Evolutionary conservation across 78 protist genomes (phyloP), one percentile per base, ranked within the genome.

Genomic region (Planoprotostelium fungivorum): DNA sequence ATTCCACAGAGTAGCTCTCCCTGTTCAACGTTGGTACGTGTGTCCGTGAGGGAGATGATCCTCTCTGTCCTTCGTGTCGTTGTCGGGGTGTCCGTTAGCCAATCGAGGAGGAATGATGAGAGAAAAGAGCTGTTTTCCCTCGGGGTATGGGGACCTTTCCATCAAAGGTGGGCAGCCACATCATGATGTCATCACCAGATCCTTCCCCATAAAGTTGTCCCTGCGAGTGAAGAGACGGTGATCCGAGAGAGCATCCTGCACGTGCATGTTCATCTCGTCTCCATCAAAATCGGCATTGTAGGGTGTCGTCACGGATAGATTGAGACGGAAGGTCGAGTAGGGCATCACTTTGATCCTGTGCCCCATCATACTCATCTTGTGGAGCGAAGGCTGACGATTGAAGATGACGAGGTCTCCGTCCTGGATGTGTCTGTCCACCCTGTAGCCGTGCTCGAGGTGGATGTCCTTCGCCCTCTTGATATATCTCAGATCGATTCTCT

Each of bases 241-340:
- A 25, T 88, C 28, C 97, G 99, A 95, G 37, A 95, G 35, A 0
- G 97, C 35, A 87, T 99, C 99, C 16, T 99, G 99, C 35, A 99
- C 98, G 96, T 99, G 99, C 88, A 99, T 88, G 92, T 99, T 99
- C 99, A 99, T 99, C 90, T 99, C 99, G 86, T 99, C 99, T 37
- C 99, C 99, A 90, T 99, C 99, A 38, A 99, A 99, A 91, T 99
- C 99, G 35, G 99, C 99, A 93, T 99, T 99, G 97, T 99, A 99
- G 37, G 99, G 99, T 10, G 99, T 39, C 9, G 99, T 98, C 84
- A 96, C 98, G 37, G 98, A 91, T 29, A 99, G 95, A 91, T 99
- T 99, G 38, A 99, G 94, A 31, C 99, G 96, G 96, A 99, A 99
- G 29, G 99, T 98, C 23, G 98, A 96, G 93, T 95, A 99, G 29